Evolutionary conservation across 2,329 filamentous ascomycete genomes (phyloP).

Genomic region (Clonostachys rosea): DNA sequence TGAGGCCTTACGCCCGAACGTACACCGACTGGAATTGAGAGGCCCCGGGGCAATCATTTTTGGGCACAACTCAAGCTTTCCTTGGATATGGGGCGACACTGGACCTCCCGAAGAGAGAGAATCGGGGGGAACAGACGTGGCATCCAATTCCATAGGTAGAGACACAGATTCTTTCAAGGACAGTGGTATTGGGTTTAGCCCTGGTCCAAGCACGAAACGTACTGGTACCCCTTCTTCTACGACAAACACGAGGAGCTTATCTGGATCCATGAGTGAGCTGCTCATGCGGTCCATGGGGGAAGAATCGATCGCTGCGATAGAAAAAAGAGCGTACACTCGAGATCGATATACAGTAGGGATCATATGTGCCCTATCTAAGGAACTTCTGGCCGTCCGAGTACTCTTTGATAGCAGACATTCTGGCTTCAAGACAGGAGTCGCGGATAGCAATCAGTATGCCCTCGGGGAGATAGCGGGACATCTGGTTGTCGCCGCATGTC

Average conservation of each 20-base stretch:
- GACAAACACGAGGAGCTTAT: background rate
- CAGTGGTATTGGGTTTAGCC: background rate
- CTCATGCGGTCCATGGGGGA: background rate
- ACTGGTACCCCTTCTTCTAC: too few species aligned
- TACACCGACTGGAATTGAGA: too few species aligned
- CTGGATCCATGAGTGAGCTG: background rate
- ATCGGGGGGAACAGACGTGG: background rate
- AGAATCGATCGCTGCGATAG: background rate
- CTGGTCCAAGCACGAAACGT: background rate
- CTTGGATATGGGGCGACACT: background rate
- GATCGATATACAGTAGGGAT: background rate
- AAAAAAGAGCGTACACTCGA: too few species aligned
- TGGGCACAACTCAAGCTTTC: background rate
- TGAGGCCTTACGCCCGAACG: background rate
- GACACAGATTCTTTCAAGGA: background rate
- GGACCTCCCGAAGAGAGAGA: background rate
- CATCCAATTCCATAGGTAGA: background rate
- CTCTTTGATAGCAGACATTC: background rate
- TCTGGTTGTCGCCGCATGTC: background rate
- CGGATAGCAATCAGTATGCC: background rate
- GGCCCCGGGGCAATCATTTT: background rate
- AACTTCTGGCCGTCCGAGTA: background rate
- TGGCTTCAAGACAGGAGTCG: too few species aligned
- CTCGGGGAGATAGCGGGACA: background rate
- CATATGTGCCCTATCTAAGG: background rate